Evolutionary conservation across 768 basidiomycete genomes (phyloP), one percentile per base, ranked within the genome.

Genomic region (Royoungia palumana): DNA sequence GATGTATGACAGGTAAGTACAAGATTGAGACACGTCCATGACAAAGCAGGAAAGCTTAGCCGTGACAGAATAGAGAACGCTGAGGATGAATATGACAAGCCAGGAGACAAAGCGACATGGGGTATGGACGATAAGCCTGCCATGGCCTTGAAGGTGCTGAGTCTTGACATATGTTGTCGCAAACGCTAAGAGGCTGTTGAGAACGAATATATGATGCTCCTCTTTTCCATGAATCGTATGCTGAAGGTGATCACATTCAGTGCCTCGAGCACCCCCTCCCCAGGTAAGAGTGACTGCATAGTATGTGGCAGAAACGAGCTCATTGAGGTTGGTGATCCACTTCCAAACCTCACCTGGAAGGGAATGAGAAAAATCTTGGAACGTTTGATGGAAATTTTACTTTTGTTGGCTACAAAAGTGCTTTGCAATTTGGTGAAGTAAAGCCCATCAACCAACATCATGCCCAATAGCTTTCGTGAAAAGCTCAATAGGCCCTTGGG

Each of bases 251-350:
- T 62, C 44, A 11, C 54, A 47, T 35, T 62, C 60, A 0, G 48
- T 57, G 2, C 57, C 60, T 0, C 50, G 9, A 1, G 55, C 50
- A 0, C 51, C 54, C 0, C 61, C 60, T 3, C 47, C 57, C 57
- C 60, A 62, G 0, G 48, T 56, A 5, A 50, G 9, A 3, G 55
- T 44, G 0, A 61, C 25, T 6, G 46, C 42, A 19, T 51, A 50
- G 25, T 47, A 61, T 36, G 50, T 47, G 12, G 42, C 40, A 0
- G 37, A 51, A 0, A 59, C 28, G 0, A 61, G 45, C 4, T 53
- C 38, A 21, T 49, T 35, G 0, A 54, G 37, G 3, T 59, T 32
- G 0, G 27, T 2, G 1, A 62, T 9, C 49, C 55, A 56, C 12
- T 16, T 4, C 41, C 45, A 56, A 13, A 47, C 51, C 12, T 28